phyloP scores from a whole-genome alignment of 192 early-diverging fungal genomes.

The Backusella luteola region DNA sequence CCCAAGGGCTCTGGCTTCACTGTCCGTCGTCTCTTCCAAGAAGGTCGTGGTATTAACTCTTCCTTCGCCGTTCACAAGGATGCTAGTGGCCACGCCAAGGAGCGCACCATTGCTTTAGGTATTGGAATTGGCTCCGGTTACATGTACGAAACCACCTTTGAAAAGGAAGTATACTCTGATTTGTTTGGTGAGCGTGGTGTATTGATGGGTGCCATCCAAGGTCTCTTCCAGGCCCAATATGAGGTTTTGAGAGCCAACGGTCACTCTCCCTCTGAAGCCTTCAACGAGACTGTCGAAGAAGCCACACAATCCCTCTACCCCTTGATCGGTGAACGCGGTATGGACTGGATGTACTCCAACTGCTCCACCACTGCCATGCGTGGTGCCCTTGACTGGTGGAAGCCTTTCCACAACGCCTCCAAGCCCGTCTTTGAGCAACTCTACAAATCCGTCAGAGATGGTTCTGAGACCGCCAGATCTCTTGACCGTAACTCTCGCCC shows the following conservation, averaged over 20 bases:
- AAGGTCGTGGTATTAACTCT: conserved; percentile 96
- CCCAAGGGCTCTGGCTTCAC: conserved; percentile 96
- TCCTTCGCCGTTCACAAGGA: conserved; percentile 96
- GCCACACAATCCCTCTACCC: conserved; percentile 98
- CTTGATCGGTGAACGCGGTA: conserved; percentile 92
- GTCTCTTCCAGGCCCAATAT: conserved; percentile 94
- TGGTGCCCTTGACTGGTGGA: conserved; percentile 97
- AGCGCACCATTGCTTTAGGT: conserved; percentile 88
- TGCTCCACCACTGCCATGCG: conserved; percentile 96
- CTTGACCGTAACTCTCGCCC: conserved; percentile 86
- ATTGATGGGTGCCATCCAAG: conserved; percentile 98
- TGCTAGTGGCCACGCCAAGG: conserved; percentile 89
- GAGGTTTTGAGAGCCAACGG: conserved; percentile 89
- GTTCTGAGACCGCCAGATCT: conserved; percentile 82
- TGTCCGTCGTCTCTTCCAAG: conserved; percentile 92
- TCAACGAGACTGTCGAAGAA: conserved; percentile 99
- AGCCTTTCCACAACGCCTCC: conserved; percentile 86
- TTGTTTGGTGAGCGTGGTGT: conserved; percentile 96
- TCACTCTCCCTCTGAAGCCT: conserved; percentile 96
- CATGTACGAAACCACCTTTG: conserved; percentile 96
- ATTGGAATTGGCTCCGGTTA: conserved; percentile 96
- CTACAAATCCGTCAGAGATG: conserved; percentile 84
- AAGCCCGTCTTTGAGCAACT: conserved; percentile 93
- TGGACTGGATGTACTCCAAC: conserved; percentile 96
- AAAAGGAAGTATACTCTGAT: conserved; percentile 97